phyloP scores from a whole-genome alignment of 371 early-diverging fungal species.

The Mortierella sp. region DNA sequence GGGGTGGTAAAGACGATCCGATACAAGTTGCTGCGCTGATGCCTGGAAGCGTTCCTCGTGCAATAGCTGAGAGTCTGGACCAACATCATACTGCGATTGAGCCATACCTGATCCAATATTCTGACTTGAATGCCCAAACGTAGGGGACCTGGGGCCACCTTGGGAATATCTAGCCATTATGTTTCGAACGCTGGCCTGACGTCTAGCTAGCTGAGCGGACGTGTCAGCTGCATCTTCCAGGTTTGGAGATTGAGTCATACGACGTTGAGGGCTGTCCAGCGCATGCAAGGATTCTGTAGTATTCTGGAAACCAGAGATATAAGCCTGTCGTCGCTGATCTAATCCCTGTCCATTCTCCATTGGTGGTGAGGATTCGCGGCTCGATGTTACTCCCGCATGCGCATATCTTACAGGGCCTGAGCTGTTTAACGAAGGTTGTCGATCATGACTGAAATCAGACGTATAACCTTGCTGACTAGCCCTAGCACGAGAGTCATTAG shows the following conservation, averaged over 20 bases:
- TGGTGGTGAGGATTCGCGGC: slow-evolving; percentile 31
- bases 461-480: slow-evolving; percentile 24
- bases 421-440: not conserved
- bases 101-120: slow-evolving; percentile 3
- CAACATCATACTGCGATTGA: not conserved
- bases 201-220: slow-evolving; percentile 13
- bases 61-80: not conserved
- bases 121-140: slow-evolving; percentile 6
- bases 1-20: not conserved
- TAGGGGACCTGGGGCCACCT: slow-evolving; percentile 14
- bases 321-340: slow-evolving; percentile 7
- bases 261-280: slow-evolving; percentile 6
- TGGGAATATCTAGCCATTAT: slow-evolving; percentile 39
- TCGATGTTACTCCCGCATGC: slow-evolving; percentile 9
- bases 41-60: slow-evolving; percentile 2
- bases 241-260: slow-evolving; percentile 1
- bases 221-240: not conserved
- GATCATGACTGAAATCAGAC: slow-evolving; percentile 29
- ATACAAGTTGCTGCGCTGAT: slow-evolving; percentile 4
- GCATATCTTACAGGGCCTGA: not conserved
- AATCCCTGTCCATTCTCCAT: slow-evolving; percentile 12
- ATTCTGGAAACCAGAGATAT: not conserved
- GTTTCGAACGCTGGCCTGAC: slow-evolving; percentile 38
- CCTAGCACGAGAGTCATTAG: slow-evolving; percentile 4
- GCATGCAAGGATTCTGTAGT: not conserved